phyloP scores from a whole-genome alignment of 2,329 filamentous ascomycete genomes.

The Cladosporium austrohemisphaericum region DNA sequence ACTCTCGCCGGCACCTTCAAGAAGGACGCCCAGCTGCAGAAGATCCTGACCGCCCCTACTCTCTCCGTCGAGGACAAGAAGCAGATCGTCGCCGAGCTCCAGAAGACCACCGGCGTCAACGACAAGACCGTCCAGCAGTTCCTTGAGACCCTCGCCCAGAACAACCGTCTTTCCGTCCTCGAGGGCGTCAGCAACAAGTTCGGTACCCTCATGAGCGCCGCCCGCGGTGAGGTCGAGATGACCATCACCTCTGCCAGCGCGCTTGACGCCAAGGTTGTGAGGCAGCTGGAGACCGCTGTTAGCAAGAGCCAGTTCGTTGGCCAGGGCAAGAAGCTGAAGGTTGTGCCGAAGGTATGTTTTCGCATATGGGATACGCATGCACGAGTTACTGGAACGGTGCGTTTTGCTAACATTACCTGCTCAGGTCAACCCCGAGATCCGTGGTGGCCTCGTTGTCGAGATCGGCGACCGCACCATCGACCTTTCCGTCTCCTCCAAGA shows the following conservation, averaged over 20 bases:
- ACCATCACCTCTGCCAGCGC: conserved; percentile 84
- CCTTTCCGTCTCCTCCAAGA: conserved; percentile 88
- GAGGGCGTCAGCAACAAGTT: conserved; percentile 86
- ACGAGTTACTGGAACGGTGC: background rate
- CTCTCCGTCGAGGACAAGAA: conserved; percentile 76
- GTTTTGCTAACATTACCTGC: conserved; percentile 17
- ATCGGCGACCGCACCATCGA: conserved; percentile 98
- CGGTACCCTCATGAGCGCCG: conserved; percentile 76
- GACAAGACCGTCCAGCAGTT: conserved; percentile 91
- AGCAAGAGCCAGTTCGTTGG: conserved; percentile 84
- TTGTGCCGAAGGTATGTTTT: conserved; percentile 71
- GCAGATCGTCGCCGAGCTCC: conserved; percentile 79
- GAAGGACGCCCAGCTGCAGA: conserved; percentile 75
- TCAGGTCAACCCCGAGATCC: conserved; percentile 88
- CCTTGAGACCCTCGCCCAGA: conserved; percentile 82
- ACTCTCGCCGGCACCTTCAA: conserved; percentile 68
- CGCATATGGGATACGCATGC: background rate
- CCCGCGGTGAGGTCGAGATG: conserved; percentile 90
- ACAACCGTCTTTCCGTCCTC: conserved; percentile 87
- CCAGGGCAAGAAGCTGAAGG: conserved; percentile 96
- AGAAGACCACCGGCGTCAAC: conserved; percentile 69
- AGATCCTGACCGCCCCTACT: conserved; percentile 75
- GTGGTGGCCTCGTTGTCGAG: conserved; percentile 88
- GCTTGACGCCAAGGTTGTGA: conserved; percentile 82
- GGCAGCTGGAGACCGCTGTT: conserved; percentile 80